Evolutionary conservation across 2,329 filamentous ascomycete genomes (phyloP), one percentile per base, ranked within the genome.

Genomic region (Botrytis elliptica): DNA sequence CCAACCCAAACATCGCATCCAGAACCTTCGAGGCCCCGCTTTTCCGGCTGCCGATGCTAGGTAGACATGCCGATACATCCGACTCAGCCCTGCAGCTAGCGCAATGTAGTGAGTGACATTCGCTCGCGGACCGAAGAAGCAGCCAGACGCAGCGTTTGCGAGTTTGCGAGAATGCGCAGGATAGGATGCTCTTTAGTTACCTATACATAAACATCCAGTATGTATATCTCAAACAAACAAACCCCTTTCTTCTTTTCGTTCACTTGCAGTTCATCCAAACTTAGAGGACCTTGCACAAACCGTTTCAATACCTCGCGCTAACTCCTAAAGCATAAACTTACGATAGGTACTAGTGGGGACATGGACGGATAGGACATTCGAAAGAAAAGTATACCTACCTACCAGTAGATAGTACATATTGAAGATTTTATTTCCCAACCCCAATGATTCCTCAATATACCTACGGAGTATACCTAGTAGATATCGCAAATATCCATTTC

Each of bases 81-180:
- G 65, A 29, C 49, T 68, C 65, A 68, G 65, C 46, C 65, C 49
- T 68, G 65, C 16, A 29, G 33, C 46, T 68, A 55, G 65, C 46
- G 65, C 33, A 12, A 67, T 40, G 46, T 49, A 25, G 46, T 0
- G 12, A 46, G 44, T 16, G 25, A 16, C 25, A n/a, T 55, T n/a
- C 10, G 4, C 10, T n/a, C 25, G 9, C 25, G 20, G 3, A 10
- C 16, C 29, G 25, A 16, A 55, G 6, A 7, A 29, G 12, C 14
- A 29, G 10, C 25, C 20, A 16, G 52, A 57, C 52, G 6, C 49
- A 18, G 16, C 52, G 14, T 57, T 57, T 29, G 52, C 52, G n/a
- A 18, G 49, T 1, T 3, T 55, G 25, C 49, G 49, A 55, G 46
- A 14, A n/a, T 55, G 52, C 52, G 52, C 49, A 55, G 49, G 14